Conservation (phyloP, 345 rosid genomes). For the Mallotus nudiflorus region DNA sequence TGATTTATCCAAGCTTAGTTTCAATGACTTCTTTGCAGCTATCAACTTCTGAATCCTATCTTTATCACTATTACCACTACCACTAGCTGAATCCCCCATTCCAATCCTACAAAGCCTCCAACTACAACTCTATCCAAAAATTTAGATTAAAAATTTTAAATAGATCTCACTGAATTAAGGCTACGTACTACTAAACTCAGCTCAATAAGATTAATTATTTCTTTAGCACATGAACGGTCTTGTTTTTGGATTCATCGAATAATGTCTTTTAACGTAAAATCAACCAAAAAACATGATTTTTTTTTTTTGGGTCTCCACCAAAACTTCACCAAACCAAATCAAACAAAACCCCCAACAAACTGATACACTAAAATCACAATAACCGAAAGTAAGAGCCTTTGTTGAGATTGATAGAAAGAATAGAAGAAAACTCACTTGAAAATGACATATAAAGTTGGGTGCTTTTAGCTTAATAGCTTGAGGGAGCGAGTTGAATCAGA, state of each 20-base stretch:
- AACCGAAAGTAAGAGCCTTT: constrained; percentile 8
- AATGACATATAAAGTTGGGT: not conserved
- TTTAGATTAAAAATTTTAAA: not conserved
- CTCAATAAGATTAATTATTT: not conserved
- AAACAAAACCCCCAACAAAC: not conserved
- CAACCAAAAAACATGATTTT: constrained; percentile 35
- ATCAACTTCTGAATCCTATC: constrained; percentile 48
- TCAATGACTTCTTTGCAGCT: constrained; percentile 67
- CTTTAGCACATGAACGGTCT: not conserved
- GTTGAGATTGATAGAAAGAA: constrained; percentile 7
- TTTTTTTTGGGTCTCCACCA: not conserved
- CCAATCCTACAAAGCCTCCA: constrained; percentile 1
- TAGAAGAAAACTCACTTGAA: constrained; percentile 30
- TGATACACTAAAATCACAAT: constrained; percentile 21
- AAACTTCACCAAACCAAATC: constrained; percentile 36
- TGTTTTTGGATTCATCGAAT: constrained; percentile 14
- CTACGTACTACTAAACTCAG: not conserved
- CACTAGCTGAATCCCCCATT: constrained; percentile 47
- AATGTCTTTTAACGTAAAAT: not conserved
- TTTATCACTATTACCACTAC: constrained; percentile 17
- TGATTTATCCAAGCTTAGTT: constrained; percentile 78
- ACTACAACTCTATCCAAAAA: constrained; percentile 17
- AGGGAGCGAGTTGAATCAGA: constrained; percentile 14
- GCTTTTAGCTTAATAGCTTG: not conserved
- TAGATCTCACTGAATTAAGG: not conserved